Conservation (phyloP, 192 early-diverging fungal species). For the Coemansia reversa region DNA sequence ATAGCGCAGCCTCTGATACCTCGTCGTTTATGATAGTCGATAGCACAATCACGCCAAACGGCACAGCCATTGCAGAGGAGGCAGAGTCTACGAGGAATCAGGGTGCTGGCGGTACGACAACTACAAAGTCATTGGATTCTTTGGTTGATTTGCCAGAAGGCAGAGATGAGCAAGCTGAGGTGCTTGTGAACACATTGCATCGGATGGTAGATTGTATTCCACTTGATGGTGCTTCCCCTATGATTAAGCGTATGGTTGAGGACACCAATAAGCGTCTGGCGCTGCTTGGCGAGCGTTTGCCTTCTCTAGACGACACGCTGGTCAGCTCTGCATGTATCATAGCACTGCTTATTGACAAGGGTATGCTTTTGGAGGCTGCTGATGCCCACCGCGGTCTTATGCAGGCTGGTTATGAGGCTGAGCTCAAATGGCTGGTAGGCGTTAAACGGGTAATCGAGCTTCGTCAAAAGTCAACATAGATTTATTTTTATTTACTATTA, state of each 20-base stretch:
- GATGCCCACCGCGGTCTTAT: slow-evolving; percentile 24
- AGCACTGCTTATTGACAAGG: slow-evolving; percentile 21
- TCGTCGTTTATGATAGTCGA: slow-evolving; percentile 38
- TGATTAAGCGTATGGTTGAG: slow-evolving; percentile 30
- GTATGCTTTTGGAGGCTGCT: slow-evolving; percentile 15
- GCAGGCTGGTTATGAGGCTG: slow-evolving; percentile 32
- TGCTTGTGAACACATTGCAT: slow-evolving; percentile 3
- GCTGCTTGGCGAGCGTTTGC: slow-evolving; percentile 28
- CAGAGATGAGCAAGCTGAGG: slow-evolving; percentile 6
- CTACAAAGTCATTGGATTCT: too few relatives aligned
- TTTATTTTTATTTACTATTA: slow-evolving; percentile 2
- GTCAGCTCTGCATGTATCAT: slow-evolving; percentile 13
- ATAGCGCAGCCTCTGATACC: slow-evolving; percentile 7
- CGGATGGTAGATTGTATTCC: slow-evolving; percentile 8
- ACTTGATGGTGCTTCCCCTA: not conserved
- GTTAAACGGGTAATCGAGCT: slow-evolving; percentile 51
- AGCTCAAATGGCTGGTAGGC: slow-evolving; percentile 51
- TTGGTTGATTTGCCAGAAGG: slow-evolving; percentile 16
- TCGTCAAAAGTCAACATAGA: slow-evolving; percentile 13
- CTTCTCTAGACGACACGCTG: slow-evolving; percentile 15
- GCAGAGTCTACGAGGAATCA: not conserved
- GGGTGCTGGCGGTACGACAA: not conserved
- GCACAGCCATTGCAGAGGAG: slow-evolving; percentile 4
- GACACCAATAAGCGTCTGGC: slow-evolving; percentile 32
- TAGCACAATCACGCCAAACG: slow-evolving; percentile 12